Percentiles rank a stretch among this genome's conserved stretches.
phyloP scores from a whole-genome alignment of 495 filamentous ascomycete genomes.

The Choiromyces venosus region DNA sequence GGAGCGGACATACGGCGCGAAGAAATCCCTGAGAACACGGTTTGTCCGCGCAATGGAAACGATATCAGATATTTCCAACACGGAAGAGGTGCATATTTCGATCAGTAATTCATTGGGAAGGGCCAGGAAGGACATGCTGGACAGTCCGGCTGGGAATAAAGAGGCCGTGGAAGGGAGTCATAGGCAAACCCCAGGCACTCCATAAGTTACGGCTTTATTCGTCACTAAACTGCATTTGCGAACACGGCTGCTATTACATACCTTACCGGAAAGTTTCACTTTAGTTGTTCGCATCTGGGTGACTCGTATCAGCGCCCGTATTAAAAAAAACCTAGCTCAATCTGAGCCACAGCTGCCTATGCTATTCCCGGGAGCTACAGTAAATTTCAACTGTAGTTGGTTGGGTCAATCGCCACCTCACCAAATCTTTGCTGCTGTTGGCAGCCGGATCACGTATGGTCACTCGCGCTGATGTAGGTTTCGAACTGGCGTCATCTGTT shows the following conservation, averaged over 20 bases:
- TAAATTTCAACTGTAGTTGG: not conserved
- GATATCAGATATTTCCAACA: not conserved
- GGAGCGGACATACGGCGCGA: not conserved
- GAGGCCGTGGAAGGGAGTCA: not conserved
- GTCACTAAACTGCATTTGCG: not conserved
- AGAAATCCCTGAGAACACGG: not conserved
- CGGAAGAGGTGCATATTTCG: not conserved
- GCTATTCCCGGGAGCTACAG: not conserved
- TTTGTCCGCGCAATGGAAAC: not conserved
- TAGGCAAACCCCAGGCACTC: not conserved
- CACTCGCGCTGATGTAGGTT: not conserved
- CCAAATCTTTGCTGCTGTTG: not conserved
- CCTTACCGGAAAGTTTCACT: too few species aligned
- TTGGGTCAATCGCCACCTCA: not conserved
- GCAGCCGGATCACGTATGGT: not conserved
- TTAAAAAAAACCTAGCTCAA: not conserved
- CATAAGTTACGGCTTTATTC: not conserved
- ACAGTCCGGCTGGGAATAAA: not conserved
- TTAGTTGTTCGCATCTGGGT: not conserved
- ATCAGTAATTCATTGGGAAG: not conserved
- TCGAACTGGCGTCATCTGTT: too few species aligned
- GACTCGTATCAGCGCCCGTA: not conserved
- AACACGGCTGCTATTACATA: too few species aligned
- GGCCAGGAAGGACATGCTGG: not conserved
- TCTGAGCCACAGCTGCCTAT: not conserved